Base-by-base conservation (phyloP, 1,139 yeast genomes). In the Martiniozyma asiatica region DNA sequence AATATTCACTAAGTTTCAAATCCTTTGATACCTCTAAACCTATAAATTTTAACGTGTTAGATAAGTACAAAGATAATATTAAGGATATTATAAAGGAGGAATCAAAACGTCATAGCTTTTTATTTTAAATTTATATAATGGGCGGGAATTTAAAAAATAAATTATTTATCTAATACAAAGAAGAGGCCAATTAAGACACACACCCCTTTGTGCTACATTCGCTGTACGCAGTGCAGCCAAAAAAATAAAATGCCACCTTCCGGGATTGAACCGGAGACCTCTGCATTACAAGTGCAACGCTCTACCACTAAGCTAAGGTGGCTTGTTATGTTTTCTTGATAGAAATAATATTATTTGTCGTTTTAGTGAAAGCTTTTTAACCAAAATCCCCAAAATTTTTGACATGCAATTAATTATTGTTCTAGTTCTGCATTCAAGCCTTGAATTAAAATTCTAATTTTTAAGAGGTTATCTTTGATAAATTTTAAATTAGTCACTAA, bases 61-160 rank as follows among this genome's bases (percentile, higher is more conserved):
- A 63, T 33, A 79, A 76, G 50, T 87, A 84, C 49, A 64, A 65
- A 37, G 94, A 79, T 39, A 73, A 76, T 40, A 58, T 89, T 44
- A 65, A 58, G 33, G 84, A 79, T 41, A 56, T 89, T 15, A n/a
- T 29, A 9, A 14, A 29, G 12, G n/a, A n/a, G n/a, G n/a, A n/a
- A n/a, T n/a, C n/a, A n/a, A n/a, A n/a, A n/a, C n/a, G 20, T 10
- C 20, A 19, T 19, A 10, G 10, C 8, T 8, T 19, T 19, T 19
- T 8, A 19, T 19, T 8, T 19, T 19, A 8, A 8, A 19, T 19
- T 8, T n/a, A n/a, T n/a, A 23, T 11, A 22, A n/a, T 8, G 11
- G 10, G 12, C 17, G 8, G 22, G 7, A 18, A 20, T 20, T 20
- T 13, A 33, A 16, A 21, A 24, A 20, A 24, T 19, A 14, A 31